A percentile compares a stretch with the other conserved stretches of the same genome.
phyloP scores from a whole-genome alignment of 169 alveolate species.

The Plasmodium vivax region DNA sequence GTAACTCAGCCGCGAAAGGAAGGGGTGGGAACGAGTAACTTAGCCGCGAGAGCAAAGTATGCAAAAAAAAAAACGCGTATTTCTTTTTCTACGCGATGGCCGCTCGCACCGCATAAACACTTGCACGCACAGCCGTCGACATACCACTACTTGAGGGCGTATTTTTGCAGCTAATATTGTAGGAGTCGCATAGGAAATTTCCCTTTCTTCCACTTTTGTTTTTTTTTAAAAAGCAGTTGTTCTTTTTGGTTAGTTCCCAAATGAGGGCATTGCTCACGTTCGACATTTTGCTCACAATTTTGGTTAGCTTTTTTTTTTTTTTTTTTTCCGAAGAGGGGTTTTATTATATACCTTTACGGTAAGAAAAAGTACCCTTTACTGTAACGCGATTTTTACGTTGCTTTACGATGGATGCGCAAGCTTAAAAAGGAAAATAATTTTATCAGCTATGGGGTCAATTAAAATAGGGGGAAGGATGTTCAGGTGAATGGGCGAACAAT shows the following conservation, averaged over 20 bases:
- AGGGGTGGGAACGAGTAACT: no score
- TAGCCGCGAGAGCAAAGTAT: not conserved
- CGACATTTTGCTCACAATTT: conserved; percentile 26
- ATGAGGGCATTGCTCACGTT: conserved; percentile 52
- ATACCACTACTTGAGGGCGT: conserved; percentile 55
- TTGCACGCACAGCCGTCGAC: not conserved
- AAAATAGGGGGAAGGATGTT: not conserved
- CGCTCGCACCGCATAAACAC: not conserved
- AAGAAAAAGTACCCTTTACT: not conserved
- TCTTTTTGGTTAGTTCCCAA: conserved; percentile 61
- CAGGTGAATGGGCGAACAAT: not conserved
- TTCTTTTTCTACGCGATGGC: no score
- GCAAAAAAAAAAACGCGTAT: not conserved
- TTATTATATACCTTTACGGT: not conserved
- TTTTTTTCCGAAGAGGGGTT: not conserved
- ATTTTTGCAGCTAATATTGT: conserved; percentile 33
- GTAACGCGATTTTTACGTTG: not conserved
- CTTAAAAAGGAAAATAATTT: not conserved
- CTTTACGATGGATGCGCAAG: not conserved
- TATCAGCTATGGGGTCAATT: not conserved
- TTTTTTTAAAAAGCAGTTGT: conserved; percentile 50
- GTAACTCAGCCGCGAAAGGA: not conserved
- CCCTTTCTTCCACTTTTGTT: conserved; percentile 42
- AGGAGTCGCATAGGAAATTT: conserved; percentile 39
- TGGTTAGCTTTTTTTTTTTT: not conserved